Conservation (phyloP, 2,329 filamentous ascomycete genomes). For the Paraphoma chrysanthemicola region DNA sequence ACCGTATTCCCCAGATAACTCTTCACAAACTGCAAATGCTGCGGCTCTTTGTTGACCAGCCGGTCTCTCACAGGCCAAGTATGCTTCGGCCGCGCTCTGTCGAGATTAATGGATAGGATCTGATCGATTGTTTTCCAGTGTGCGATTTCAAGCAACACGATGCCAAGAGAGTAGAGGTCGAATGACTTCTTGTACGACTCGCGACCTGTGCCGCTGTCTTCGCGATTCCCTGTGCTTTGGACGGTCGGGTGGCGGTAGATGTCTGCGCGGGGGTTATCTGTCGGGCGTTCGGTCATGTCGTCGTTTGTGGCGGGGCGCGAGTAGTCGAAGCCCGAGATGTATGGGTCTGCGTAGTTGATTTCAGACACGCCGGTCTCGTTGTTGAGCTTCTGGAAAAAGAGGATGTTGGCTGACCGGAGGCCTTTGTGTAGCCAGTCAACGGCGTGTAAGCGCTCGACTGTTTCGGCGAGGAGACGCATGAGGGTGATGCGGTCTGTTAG, state of each 20-base stretch:
- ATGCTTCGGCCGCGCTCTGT: conserved; percentile 47
- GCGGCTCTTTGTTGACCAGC: conserved; percentile 27
- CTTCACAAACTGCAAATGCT: conserved; percentile 30
- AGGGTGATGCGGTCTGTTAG: conserved; percentile 61
- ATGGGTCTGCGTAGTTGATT: conserved; percentile 52
- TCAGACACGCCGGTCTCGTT: conserved; percentile 8
- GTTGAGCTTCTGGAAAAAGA: conserved; percentile 55
- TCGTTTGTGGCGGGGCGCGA: conserved; percentile 58
- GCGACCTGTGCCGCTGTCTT: conserved; percentile 13
- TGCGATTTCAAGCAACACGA: conserved; percentile 62
- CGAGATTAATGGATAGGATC: conserved; percentile 50
- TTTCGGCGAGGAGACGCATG: conserved; percentile 60
- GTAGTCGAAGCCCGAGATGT: conserved; percentile 63
- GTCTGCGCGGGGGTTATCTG: conserved; percentile 55
- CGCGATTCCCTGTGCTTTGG: conserved; percentile 47
- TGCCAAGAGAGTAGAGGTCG: conserved; percentile 62
- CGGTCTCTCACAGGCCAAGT: conserved; percentile 46
- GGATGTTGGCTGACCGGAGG: conserved; percentile 61
- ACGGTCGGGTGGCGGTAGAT: conserved; percentile 60
- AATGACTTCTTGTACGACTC: conserved; percentile 56
- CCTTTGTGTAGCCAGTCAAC: conserved; percentile 67
- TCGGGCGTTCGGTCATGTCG: conserved; percentile 59
- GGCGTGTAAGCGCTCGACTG: conserved; percentile 62
- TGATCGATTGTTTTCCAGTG: conserved; percentile 58
- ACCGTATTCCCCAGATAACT: conserved; percentile 34